phyloP scores from a whole-genome alignment of 192 early-diverging fungal species.

The Coemansia sp. region DNA sequence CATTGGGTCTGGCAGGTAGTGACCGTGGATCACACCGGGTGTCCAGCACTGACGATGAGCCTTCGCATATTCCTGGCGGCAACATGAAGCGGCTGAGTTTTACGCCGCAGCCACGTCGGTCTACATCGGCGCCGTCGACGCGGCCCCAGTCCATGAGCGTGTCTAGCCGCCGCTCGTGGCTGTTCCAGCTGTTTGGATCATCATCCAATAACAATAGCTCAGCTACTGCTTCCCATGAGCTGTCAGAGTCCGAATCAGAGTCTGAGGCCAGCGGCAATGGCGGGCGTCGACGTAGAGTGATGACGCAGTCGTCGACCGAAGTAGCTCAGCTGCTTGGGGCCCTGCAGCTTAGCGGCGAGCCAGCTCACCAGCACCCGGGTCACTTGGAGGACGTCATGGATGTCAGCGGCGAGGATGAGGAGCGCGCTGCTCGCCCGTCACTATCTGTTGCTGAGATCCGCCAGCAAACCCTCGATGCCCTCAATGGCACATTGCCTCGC shows the following conservation, averaged over 20 bases:
- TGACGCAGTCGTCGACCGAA: constrained; percentile 45
- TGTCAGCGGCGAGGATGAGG: constrained; percentile 46
- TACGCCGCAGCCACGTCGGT: constrained; percentile 33
- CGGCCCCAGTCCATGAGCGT: constrained; percentile 47
- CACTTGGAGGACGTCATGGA: constrained; percentile 37
- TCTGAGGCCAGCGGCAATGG: not conserved
- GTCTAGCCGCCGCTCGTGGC: constrained; percentile 32
- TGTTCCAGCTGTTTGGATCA: constrained; percentile 27
- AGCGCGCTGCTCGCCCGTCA: constrained; percentile 20
- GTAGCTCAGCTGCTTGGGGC: constrained; percentile 19
- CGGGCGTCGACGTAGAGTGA: constrained; percentile 22
- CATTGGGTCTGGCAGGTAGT: constrained; percentile 11
- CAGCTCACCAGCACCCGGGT: not conserved
- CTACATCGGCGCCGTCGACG: constrained; percentile 40
- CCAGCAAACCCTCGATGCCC: constrained; percentile 48
- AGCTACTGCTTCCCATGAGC: not conserved
- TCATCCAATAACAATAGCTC: not conserved
- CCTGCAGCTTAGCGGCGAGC: constrained; percentile 22
- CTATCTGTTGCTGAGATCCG: constrained; percentile 37
- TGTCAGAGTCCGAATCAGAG: not conserved
- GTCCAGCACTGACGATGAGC: constrained; percentile 7
- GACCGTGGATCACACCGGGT: not conserved
- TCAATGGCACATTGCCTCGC: constrained; percentile 30
- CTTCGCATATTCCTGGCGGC: not conserved
- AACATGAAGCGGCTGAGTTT: constrained; percentile 22